phyloP scores from a whole-genome alignment of 768 basidiomycete species.

The Lanmaoa rubissima region DNA sequence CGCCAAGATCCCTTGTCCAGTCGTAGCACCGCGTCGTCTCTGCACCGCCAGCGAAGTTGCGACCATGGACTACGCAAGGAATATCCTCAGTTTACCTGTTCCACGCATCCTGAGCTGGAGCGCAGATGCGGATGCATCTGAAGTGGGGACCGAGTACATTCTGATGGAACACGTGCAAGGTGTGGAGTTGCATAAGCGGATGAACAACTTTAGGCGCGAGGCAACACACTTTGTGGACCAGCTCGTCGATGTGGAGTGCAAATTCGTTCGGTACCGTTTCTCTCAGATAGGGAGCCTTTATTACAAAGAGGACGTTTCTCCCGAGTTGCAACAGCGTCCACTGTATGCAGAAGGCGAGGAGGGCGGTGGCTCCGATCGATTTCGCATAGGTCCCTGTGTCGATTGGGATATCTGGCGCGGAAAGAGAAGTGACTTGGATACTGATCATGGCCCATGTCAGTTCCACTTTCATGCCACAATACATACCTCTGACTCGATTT shows the following conservation, averaged over 20 bases:
- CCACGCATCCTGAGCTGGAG: conserved; percentile 34
- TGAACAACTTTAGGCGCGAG: background rate
- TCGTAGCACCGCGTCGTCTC: conserved; percentile 29
- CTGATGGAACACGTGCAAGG: conserved; percentile 33
- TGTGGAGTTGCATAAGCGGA: conserved; percentile 20
- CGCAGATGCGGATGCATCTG: conserved; percentile 17
- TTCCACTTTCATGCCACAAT: conserved; percentile 1
- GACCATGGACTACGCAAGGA: conserved; percentile 33
- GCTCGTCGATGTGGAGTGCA: conserved; percentile 22
- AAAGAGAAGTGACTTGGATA: conserved; percentile 23
- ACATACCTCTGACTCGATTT: background rate
- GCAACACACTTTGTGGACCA: conserved; percentile 13
- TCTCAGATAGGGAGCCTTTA: conserved; percentile 36
- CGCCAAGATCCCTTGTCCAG: conserved; percentile 16
- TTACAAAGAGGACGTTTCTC: conserved; percentile 30
- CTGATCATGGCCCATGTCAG: conserved; percentile 36
- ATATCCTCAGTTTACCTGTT: conserved; percentile 26
- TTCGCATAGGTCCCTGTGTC: conserved; percentile 7
- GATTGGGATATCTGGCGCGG: conserved; percentile 28
- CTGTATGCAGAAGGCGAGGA: conserved; percentile 26
- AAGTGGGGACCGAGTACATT: conserved; percentile 35
- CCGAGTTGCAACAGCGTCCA: conserved; percentile 6
- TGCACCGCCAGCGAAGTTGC: conserved; percentile 39
- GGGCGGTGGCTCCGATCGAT: conserved; percentile 29
- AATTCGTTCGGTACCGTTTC: conserved; percentile 22